Evolutionary conservation across 108 stramenopile species (phyloP).

Genomic region (Nitzschia sp.): DNA sequence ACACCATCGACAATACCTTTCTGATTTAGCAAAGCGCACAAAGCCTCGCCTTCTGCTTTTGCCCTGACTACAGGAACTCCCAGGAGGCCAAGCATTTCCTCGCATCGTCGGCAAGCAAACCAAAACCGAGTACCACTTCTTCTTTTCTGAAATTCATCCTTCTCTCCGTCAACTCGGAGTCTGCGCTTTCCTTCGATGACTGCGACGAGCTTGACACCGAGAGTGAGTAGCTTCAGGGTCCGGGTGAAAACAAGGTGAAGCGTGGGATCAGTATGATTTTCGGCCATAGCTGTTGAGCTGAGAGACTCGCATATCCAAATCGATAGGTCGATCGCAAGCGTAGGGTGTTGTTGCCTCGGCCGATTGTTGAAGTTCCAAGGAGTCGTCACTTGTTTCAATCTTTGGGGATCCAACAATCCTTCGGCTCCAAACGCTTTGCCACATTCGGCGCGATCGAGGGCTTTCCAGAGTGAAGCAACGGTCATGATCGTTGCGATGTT

Average conservation of each 20-base stretch:
- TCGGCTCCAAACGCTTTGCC: constrained; percentile 59
- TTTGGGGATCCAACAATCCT: constrained; percentile 38
- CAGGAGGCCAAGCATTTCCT: constrained; percentile 68
- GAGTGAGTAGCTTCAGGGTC: constrained; percentile 79
- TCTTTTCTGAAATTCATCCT: constrained; percentile 46
- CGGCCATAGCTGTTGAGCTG: constrained; percentile 52
- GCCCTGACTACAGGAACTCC: constrained; percentile 91
- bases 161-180: constrained; percentile 19
- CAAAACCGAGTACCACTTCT: constrained; percentile 69
- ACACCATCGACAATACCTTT: constrained; percentile 91
- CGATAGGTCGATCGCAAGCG: constrained; percentile 91
- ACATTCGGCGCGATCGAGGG: constrained; percentile 69
- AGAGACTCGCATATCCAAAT: constrained; percentile 92
- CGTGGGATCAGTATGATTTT: constrained; percentile 64
- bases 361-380: constrained; percentile 42
- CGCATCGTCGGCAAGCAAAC: constrained; percentile 67
- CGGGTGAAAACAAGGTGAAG: constrained; percentile 77
- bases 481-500: constrained; percentile 50
- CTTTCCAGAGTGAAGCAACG: constrained; percentile 75
- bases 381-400: constrained; percentile 10
- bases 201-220: constrained; percentile 88
- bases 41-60: constrained; percentile 94
- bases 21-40: constrained; percentile 85
- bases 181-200: constrained; percentile 92
- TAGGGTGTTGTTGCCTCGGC: constrained; percentile 11